Base-by-base conservation (phyloP, 108 stramenopile genomes). In the Mediolabrus comicus region DNA sequence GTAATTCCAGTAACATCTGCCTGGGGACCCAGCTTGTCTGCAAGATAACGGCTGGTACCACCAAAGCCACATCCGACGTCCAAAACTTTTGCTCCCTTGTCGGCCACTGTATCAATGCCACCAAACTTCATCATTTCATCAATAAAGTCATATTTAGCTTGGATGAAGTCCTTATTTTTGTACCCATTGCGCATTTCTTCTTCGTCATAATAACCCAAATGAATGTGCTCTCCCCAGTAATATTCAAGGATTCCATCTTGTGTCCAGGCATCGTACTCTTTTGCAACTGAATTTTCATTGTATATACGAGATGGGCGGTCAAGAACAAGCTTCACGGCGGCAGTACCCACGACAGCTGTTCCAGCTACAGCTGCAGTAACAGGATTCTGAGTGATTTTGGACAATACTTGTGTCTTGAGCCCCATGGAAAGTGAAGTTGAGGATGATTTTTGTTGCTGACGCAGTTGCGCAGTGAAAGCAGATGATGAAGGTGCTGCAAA, bases 141-240 rank as follows among this genome's bases (percentile, higher is more conserved):
- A 57, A 96, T 93, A 70, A 98, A 98, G 75, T 97, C 92, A 71
- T 93, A 98, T 71, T 97, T 97, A 39, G 97, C 97, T 62, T 95
- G 81, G 32, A 92, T 95, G 57, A 97, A 89, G 66, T 95, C 69
- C 86, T 96, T 97, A 26, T 88, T 87, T 57, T 83, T 87, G 77
- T 91, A 95, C 3, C 88, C 88, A 7, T 56, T 62, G 51, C 62
- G 61, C 79, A 90, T 78, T 59, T 88, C 91, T 49, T 83, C 83
- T 26, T 86, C 80, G 54, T 76, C 73, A 72, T 98, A 98, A 79
- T 97, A 97, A 4, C 98, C 98, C 17, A 98, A 79, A 83, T 98
- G 98, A 72, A 98, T 98, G 81, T 98, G 98, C 82, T 98, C 98
- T 13, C 98, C 97, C 98, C 98, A 98, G 75, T 97, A 97, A 68